Evolutionary conservation across 2,329 filamentous ascomycete species (phyloP).

Genomic region (Penicillium sp.): DNA sequence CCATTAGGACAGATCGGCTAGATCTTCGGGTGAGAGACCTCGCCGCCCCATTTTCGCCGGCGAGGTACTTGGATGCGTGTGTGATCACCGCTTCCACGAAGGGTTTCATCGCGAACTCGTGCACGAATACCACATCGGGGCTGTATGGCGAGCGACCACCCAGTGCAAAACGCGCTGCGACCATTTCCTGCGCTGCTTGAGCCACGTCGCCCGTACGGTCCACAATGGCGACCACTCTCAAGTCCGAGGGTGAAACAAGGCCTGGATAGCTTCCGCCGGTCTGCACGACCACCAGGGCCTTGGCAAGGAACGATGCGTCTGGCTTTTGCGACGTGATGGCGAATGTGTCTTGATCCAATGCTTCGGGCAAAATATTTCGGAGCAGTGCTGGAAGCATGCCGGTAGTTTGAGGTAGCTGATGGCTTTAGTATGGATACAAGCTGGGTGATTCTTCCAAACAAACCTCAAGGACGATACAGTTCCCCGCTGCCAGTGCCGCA

Average conservation of each 20-base stretch:
- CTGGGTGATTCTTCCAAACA: slow-evolving; percentile 6
- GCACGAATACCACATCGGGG: slow-evolving; percentile 65
- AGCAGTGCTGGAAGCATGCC: slow-evolving; percentile 25
- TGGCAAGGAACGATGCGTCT: slow-evolving; percentile 30
- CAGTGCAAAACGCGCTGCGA: slow-evolving; percentile 57
- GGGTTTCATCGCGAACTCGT: slow-evolving; percentile 60
- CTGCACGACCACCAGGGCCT: slow-evolving; percentile 17
- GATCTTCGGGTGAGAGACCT: slow-evolving; percentile 15
- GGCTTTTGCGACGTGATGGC: slow-evolving; percentile 41
- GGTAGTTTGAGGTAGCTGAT: slow-evolving; percentile 28
- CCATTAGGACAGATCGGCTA: slow-evolving; percentile 16
- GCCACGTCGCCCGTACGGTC: slow-evolving; percentile 60
- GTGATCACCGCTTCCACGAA: slow-evolving; percentile 55
- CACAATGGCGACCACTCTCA: slow-evolving; percentile 56
- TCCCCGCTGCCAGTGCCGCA: slow-evolving; percentile 53
- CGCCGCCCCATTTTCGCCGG: slow-evolving; percentile 24
- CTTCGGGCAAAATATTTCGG: slow-evolving; percentile 21
- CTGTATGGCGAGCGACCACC: slow-evolving; percentile 61
- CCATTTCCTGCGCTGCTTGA: slow-evolving; percentile 55
- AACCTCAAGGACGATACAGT: slow-evolving; percentile 54
- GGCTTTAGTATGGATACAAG: neutral
- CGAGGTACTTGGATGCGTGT: slow-evolving; percentile 32
- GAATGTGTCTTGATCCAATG: slow-evolving; percentile 54
- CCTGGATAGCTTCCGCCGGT: slow-evolving; percentile 15
- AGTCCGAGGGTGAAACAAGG: slow-evolving; percentile 27